These are phyloP conservation scores for Capronia americana DNA, from an alignment of 2,329 filamentous ascomycete species.

Conservation along the genomic window DNA sequence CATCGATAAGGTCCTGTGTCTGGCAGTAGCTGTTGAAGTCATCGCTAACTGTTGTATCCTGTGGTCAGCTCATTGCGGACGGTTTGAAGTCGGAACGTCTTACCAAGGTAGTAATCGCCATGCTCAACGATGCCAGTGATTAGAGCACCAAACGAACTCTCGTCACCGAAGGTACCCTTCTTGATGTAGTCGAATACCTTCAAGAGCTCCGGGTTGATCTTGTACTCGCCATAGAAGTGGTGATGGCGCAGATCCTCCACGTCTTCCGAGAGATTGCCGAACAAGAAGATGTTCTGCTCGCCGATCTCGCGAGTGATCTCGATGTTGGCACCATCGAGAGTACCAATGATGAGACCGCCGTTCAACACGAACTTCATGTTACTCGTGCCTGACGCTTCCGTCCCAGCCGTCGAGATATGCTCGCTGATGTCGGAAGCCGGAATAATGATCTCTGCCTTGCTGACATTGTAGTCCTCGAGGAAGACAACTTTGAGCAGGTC, in stretches of 20 bases:
- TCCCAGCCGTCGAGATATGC: constrained; percentile 97
- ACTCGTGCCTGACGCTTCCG: constrained; percentile 84
- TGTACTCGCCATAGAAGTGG: constrained; percentile 82
- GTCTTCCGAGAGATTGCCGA: constrained; percentile 93
- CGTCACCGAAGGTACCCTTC: constrained; percentile 78
- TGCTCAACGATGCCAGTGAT: constrained; percentile 86
- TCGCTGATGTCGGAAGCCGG: constrained; percentile 96
- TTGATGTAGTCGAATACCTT: constrained; percentile 86
- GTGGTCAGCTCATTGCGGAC: neutral
- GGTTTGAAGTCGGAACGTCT: constrained; percentile 1
- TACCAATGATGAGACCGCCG: constrained; percentile 95
- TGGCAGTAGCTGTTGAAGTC: constrained; percentile 95
- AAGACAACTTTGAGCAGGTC: constrained; percentile 97
- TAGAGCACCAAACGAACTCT: constrained; percentile 78
- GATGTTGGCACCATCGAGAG: constrained; percentile 96
- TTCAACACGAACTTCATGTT: constrained; percentile 99
- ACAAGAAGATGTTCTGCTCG: constrained; percentile 97
- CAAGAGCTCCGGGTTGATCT: constrained; percentile 75
- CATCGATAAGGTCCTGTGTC: constrained; percentile 88
- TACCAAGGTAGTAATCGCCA: constrained; percentile 86
- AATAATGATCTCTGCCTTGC: constrained; percentile 96
- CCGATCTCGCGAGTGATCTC: constrained; percentile 97
- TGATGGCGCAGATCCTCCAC: constrained; percentile 93
- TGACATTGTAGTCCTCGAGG: constrained; percentile 98
- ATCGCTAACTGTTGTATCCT: constrained; percentile 72